phyloP scores from a whole-genome alignment of 2,329 filamentous ascomycete genomes.

The Ophiosphaerella narmari region DNA sequence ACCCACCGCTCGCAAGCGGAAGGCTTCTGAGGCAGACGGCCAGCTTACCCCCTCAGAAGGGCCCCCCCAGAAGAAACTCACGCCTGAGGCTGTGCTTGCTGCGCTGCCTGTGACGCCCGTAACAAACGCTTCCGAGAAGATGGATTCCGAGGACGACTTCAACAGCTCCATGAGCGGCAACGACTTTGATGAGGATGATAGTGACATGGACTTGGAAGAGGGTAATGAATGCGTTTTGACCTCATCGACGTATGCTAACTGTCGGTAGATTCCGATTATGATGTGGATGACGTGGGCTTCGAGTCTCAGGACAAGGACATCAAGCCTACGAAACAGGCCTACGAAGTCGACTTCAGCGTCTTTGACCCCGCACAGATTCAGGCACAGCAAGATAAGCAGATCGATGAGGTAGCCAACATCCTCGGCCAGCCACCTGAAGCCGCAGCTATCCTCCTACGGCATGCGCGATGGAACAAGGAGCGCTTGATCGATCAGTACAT shows the following conservation, averaged over 20 bases:
- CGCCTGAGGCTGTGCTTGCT: slow-evolving; percentile 18
- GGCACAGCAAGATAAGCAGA: slow-evolving; percentile 79
- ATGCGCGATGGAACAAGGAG: slow-evolving; percentile 96
- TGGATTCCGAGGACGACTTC: slow-evolving; percentile 97
- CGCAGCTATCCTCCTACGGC: slow-evolving; percentile 83
- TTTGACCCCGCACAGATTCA: slow-evolving; percentile 81
- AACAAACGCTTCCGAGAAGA: slow-evolving; percentile 56
- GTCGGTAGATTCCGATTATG: slow-evolving; percentile 54
- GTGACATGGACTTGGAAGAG: slow-evolving; percentile 62
- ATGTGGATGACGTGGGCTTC: slow-evolving; percentile 65
- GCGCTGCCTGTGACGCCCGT: slow-evolving; percentile 40
- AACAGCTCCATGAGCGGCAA: slow-evolving; percentile 83
- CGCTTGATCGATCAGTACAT: slow-evolving; percentile 94
- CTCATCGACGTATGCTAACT: slow-evolving; percentile 17
- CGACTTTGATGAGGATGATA: slow-evolving; percentile 76
- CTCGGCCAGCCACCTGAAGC: slow-evolving; percentile 88
- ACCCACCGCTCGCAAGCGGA: slow-evolving; percentile 45
- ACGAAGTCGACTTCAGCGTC: slow-evolving; percentile 84
- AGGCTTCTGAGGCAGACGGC: slow-evolving; percentile 44
- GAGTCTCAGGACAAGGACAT: slow-evolving; percentile 71
- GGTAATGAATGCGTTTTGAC: slow-evolving; percentile 34
- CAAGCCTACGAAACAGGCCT: slow-evolving; percentile 73
- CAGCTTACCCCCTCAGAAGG: slow-evolving; percentile 30
- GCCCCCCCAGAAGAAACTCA: slow-evolving; percentile 38
- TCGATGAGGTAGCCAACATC: slow-evolving; percentile 89